Evolutionary conservation across 2,329 filamentous ascomycete species (phyloP).

Genomic region (Diaporthe sp.): DNA sequence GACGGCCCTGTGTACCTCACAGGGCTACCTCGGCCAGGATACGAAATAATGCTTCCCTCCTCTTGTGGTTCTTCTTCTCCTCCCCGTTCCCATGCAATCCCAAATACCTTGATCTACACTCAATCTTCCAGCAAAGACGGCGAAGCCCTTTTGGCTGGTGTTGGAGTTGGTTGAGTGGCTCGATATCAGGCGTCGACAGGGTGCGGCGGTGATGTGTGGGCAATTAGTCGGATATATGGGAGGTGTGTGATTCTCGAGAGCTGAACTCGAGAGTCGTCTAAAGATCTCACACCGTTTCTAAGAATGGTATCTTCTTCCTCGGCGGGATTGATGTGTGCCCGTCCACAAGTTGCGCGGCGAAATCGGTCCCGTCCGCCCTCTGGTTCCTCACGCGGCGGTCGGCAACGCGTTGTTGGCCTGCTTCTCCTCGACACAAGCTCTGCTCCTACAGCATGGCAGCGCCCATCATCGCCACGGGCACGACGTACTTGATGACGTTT

Average conservation of each 20-base stretch:
- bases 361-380: no score
- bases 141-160: not conserved
- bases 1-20: not conserved
- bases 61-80: no score
- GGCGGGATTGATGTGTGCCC: not conserved
- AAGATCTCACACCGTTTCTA: constrained; percentile 26
- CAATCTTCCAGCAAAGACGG: not conserved
- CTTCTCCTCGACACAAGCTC: not conserved
- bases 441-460: constrained; percentile 32
- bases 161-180: not conserved
- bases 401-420: not conserved
- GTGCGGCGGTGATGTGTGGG: constrained; percentile 24
- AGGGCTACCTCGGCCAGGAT: not conserved
- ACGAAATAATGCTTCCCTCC: not conserved
- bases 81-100: not conserved
- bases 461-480: constrained; percentile 35
- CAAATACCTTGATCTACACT: not conserved
- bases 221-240: constrained; percentile 39
- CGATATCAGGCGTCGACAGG: constrained; percentile 28
- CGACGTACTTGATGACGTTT: constrained; percentile 26
- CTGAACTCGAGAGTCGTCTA: constrained; percentile 38
- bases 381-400: not conserved
- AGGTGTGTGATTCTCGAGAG: constrained; percentile 33
- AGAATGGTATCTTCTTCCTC: constrained; percentile 25
- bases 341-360: no score